Evolutionary conservation across 352 stramenopile species (phyloP).

Genomic region (Pythium biforme): DNA sequence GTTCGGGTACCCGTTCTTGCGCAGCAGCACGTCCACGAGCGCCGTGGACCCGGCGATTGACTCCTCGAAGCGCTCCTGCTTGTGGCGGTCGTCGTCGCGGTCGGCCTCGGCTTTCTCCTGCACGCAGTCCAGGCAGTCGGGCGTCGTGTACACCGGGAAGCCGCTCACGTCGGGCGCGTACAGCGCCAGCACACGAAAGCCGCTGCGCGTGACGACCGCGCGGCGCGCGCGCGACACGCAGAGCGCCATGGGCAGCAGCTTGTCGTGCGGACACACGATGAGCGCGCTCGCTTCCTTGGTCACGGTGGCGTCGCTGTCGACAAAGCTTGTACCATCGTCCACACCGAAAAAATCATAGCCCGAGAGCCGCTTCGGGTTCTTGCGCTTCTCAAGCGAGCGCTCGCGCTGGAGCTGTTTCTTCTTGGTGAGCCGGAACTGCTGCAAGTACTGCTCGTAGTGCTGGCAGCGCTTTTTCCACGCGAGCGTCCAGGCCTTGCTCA

Average conservation of each 20-base stretch:
- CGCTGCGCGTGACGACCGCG: constrained; percentile 44
- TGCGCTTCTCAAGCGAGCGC: constrained; percentile 16
- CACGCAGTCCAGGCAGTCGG: constrained; percentile 61
- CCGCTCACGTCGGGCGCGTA: constrained; percentile 61
- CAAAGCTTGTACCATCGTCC: constrained; percentile 6
- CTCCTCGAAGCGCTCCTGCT: constrained; percentile 58
- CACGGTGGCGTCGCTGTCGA: constrained; percentile 26
- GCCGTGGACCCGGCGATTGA: constrained; percentile 63
- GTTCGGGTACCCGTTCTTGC: constrained; percentile 78
- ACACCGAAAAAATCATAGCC: background rate
- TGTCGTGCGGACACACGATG: constrained; percentile 67
- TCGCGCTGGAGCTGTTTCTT: constrained; percentile 60
- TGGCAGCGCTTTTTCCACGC: constrained; percentile 74
- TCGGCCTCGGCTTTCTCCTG: constrained; percentile 54
- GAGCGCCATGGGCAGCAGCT: constrained; percentile 47
- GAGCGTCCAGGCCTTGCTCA: constrained; percentile 74
- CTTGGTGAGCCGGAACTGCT: constrained; percentile 70
- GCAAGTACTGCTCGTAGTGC: constrained; percentile 67
- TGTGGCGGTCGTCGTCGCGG: constrained; percentile 48
- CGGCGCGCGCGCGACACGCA: constrained; percentile 66
- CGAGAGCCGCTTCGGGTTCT: constrained; percentile 29
- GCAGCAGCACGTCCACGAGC: constrained; percentile 68
- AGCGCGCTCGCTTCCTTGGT: constrained; percentile 45
- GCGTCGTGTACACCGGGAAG: constrained; percentile 43
- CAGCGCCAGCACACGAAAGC: constrained; percentile 47